phyloP scores from a whole-genome alignment of 176 grass and related monocot species.

The Elymus sibiricus region DNA sequence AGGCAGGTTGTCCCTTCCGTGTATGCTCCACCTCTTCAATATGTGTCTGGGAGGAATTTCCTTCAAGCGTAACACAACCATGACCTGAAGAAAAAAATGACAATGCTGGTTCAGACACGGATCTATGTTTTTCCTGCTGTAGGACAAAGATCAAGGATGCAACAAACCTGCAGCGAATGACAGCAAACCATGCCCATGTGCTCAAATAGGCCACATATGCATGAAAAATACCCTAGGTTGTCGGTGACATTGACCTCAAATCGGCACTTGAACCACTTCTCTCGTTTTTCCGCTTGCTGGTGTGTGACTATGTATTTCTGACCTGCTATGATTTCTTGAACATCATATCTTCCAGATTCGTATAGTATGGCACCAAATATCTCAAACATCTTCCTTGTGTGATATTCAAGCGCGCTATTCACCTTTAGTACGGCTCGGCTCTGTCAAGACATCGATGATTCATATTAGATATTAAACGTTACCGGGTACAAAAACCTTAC shows the following conservation, averaged over 20 bases:
- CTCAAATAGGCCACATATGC: not conserved
- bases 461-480: no score
- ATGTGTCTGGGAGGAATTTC: not conserved
- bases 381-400: not conserved
- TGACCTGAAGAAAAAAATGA: not conserved
- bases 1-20: not conserved
- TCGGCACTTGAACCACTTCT: not conserved
- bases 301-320: not conserved
- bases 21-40: not conserved
- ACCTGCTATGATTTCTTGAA: accelerated
- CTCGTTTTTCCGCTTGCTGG: not conserved
- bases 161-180: not conserved
- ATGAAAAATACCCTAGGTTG: not conserved
- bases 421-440: no score
- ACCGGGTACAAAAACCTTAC: no score
- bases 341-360: not conserved
- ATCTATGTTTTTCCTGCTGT: no score
- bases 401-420: no score
- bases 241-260: not conserved
- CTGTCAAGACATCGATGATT: no score
- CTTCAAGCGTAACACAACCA: not conserved
- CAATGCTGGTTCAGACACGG: no score
- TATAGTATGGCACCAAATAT: not conserved
- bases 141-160: no score
- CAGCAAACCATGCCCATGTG: not conserved